Base-by-base conservation (phyloP, 2,329 filamentous ascomycete genomes). In the Aspergillus vadensis region DNA sequence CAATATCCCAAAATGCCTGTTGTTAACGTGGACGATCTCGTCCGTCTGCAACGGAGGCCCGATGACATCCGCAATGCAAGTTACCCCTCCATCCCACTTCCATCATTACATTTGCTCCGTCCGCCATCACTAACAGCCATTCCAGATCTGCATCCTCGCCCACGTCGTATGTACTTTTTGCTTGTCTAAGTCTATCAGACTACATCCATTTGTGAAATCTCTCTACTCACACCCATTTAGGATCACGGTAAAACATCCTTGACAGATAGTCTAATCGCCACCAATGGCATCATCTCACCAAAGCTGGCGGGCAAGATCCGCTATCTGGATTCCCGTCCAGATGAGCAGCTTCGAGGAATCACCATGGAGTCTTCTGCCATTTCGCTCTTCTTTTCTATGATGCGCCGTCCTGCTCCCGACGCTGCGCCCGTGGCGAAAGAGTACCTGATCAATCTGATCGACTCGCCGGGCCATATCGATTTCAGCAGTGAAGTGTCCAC, bases 281-380 rank as follows among this genome's bases (percentile, higher is more conserved):
- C 95, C 66, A 99, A 99, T 85, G 95, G 95, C 80, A 98, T 99
- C 80, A 99, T 99, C 73, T 98, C 95, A 30, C 91, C 94, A 58
- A 98, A 98, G 76, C 84, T 98, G 72, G 95, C 95, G 59, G 95
- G 95, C 76, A 98, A 98, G 83, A 96, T 99, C 77, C 90, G 95
- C 67, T 99, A 98, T 73, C 87, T 99, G 61, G 95, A 99, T 79
- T 98, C 95, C 21, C 85, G 95, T 47, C 94, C 94, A 1, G 95
- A 99, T 77, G 95, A 99, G 77, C 95, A 99, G 79, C 85, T 91
- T 15, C 89, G 95, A 66, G 95, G 95, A 59, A 99, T 99, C 73
- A 99, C 95, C n/a, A 99, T 99, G 95, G 95, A 99, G 77, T 98
- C 95, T 0, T 98, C 94, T 5, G 95, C 95, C 63, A 99, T 99